A percentile compares a stretch with the other conserved stretches of the same genome.
Evolutionary conservation across 768 basidiomycete species (phyloP).

Genomic region (Ramaria rubella): DNA sequence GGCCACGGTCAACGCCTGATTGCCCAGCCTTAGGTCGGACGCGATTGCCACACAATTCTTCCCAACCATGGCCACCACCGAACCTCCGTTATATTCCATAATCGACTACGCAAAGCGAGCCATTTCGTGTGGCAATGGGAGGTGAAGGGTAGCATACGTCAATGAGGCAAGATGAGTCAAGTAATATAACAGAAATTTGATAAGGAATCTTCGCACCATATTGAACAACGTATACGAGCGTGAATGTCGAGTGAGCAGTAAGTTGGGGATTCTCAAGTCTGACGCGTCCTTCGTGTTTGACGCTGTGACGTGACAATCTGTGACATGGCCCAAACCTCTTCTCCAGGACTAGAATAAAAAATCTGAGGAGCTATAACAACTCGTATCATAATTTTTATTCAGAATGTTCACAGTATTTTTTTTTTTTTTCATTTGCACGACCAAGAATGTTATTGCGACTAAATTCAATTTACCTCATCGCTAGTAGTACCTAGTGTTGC

Average conservation of each 20-base stretch:
- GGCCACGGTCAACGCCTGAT: conserved; percentile 78
- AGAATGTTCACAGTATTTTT: too few species aligned
- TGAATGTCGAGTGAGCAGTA: neutral
- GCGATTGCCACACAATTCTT: conserved; percentile 99
- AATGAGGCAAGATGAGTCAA: neutral
- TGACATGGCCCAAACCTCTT: too few species aligned
- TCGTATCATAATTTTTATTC: too few species aligned
- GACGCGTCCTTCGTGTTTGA: conserved; percentile 5
- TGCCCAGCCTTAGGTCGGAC: conserved; percentile 87
- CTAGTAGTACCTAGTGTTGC: too few species aligned
- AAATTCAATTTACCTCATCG: too few species aligned
- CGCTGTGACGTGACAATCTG: neutral
- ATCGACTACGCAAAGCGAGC: conserved; percentile 50
- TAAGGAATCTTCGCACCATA: neutral
- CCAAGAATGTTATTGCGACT: too few species aligned
- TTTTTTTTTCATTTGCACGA: too few species aligned
- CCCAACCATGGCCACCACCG: conserved; percentile 98
- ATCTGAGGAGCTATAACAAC: too few species aligned
- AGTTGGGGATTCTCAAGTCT: neutral
- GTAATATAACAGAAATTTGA: neutral
- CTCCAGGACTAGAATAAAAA: too few species aligned
- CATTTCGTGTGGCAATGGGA: neutral
- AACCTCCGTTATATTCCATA: conserved; percentile 94
- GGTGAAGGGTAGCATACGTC: neutral
- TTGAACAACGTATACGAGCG: neutral